Percentiles rank a stretch among this genome's conserved stretches.
Conservation (phyloP, 495 filamentous ascomycete species). For the Penicillium arizonense region DNA sequence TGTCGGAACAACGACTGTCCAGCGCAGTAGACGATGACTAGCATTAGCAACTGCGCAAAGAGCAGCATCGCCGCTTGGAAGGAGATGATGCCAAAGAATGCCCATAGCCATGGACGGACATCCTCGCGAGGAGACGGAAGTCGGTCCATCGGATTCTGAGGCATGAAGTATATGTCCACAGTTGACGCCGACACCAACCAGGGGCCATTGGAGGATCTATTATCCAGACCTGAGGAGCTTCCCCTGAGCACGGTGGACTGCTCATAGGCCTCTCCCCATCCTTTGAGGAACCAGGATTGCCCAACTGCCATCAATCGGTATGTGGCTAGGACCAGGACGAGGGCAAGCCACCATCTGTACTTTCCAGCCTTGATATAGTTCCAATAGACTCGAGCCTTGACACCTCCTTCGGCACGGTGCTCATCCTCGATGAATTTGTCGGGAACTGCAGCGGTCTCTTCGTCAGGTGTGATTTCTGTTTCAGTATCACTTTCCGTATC, state of each 20-base stretch:
- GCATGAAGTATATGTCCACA: slow-evolving; percentile 21
- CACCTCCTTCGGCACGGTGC: slow-evolving; percentile 69
- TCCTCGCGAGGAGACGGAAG: slow-evolving; percentile 66
- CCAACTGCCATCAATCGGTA: slow-evolving; percentile 59
- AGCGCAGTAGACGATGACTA: slow-evolving; percentile 70
- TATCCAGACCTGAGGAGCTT: slow-evolving; percentile 1
- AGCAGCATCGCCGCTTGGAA: slow-evolving; percentile 55
- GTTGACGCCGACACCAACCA: slow-evolving; percentile 5
- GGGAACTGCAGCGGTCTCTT: slow-evolving; percentile 52
- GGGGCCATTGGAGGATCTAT: neutral
- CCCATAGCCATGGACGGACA: slow-evolving; percentile 69
- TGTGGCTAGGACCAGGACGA: slow-evolving; percentile 56
- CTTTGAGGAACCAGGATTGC: slow-evolving; percentile 79
- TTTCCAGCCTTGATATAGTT: slow-evolving; percentile 76
- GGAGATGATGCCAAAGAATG: slow-evolving; percentile 60
- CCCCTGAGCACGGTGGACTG: slow-evolving; percentile 17
- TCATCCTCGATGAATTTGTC: slow-evolving; percentile 85
- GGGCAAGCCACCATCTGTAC: slow-evolving; percentile 64
- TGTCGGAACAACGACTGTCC: slow-evolving; percentile 69
- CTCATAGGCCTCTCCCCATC: slow-evolving; percentile 77
- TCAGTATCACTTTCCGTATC: slow-evolving; percentile 33
- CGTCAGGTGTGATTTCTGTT: slow-evolving; percentile 36
- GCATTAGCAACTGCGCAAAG: slow-evolving; percentile 57
- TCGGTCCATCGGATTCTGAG: slow-evolving; percentile 44
- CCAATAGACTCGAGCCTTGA: slow-evolving; percentile 75